These are phyloP conservation scores for Populus davidiana DNA, from an alignment of 345 rosid genomes.

Conservation along the genomic window DNA sequence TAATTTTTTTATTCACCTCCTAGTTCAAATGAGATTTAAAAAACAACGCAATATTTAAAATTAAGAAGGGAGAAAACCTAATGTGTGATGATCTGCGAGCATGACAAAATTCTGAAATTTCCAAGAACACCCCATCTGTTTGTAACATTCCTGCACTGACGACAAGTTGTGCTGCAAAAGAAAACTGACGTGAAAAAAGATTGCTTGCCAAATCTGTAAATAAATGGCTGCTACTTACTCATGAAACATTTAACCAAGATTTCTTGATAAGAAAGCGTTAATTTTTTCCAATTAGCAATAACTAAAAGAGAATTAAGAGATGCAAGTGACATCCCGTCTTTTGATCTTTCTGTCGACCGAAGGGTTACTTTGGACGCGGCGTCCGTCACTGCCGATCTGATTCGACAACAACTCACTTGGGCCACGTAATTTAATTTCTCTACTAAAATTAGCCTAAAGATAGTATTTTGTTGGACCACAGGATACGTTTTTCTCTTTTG, in stretches of 20 bases:
- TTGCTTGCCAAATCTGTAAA: neutral
- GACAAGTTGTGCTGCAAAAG: neutral
- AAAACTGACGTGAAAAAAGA: neutral
- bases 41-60: too few relatives aligned
- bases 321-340: neutral
- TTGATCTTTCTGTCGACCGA: neutral
- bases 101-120: too few relatives aligned
- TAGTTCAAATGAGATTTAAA: too few relatives aligned
- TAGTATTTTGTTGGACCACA: too few relatives aligned
- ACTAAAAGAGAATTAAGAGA: too few relatives aligned
- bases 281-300: too few relatives aligned
- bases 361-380: neutral
- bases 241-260: neutral
- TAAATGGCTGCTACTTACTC: neutral
- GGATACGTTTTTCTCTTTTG: neutral
- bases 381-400: neutral
- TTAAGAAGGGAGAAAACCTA: neutral
- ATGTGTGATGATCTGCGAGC: too few relatives aligned
- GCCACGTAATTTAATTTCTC: too few relatives aligned
- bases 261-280: neutral
- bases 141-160: neutral
- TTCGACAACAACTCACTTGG: neutral
- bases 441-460: neutral
- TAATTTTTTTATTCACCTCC: too few relatives aligned
- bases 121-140: too few relatives aligned